Conservation (phyloP, 2,329 filamentous ascomycete species). For the Diaporthe sp. region DNA sequence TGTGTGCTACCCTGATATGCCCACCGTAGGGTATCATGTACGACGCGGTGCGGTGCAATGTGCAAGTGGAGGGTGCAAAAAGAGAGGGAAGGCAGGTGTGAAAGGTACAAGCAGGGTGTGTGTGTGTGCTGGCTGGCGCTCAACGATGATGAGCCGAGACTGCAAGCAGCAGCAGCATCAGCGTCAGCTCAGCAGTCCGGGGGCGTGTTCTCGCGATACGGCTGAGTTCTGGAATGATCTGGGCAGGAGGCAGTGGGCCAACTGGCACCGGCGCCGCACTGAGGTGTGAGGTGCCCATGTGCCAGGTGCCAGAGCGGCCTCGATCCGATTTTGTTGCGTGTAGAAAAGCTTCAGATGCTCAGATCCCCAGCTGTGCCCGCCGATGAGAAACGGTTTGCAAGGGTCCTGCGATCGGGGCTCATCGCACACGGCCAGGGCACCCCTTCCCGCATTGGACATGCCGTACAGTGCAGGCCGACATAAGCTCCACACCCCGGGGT, state of each 20-base stretch:
- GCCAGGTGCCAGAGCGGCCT: conserved; percentile 26
- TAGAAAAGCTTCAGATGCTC: conserved; percentile 20
- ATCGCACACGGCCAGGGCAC: not conserved
- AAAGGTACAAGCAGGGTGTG: not conserved
- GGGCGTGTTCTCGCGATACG: not conserved
- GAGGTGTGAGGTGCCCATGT: not conserved
- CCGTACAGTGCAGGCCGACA: not conserved
- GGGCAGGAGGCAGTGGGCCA: not conserved
- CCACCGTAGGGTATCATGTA: not conserved
- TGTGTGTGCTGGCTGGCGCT: not conserved
- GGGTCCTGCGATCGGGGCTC: conserved; percentile 14
- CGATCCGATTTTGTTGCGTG: conserved; percentile 19
- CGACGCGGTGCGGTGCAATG: not conserved
- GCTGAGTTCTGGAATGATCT: conserved; percentile 24
- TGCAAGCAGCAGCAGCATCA: not conserved
- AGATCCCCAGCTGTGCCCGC: conserved; percentile 10
- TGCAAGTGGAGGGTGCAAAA: too few species aligned
- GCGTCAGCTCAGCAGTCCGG: not conserved
- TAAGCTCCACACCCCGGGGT: conserved; percentile 6
- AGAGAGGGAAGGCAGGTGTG: not conserved
- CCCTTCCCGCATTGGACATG: not conserved
- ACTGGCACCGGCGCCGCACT: conserved; percentile 14
- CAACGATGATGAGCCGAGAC: not conserved
- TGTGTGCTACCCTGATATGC: not conserved
- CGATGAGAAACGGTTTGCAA: conserved; percentile 1